These are phyloP conservation scores for Botryotinia calthae DNA, from an alignment of 2,329 filamentous ascomycete species.

Conservation along the genomic window DNA sequence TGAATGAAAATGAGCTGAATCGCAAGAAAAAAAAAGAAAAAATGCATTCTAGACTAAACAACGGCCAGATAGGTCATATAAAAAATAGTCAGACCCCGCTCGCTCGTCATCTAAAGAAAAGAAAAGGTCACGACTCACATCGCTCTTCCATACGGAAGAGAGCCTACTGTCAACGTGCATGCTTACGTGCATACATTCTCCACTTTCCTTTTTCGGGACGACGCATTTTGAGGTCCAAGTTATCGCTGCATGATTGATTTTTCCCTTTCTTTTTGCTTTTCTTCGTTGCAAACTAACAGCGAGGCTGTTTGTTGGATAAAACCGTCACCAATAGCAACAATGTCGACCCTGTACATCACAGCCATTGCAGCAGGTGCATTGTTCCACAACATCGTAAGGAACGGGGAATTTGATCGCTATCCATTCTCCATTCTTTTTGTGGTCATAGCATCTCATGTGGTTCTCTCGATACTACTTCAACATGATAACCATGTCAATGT, in stretches of 20 bases:
- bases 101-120: background rate
- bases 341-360: background rate
- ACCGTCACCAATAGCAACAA: background rate
- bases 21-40: background rate
- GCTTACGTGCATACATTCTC: background rate
- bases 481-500: background rate
- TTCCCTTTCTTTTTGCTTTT: background rate
- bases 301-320: background rate
- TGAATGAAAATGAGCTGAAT: background rate
- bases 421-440: background rate
- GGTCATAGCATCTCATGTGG: background rate
- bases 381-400: background rate
- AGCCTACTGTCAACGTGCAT: background rate
- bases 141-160: background rate
- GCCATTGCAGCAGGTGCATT: background rate
- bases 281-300: background rate
- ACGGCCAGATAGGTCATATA: background rate
- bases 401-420: conserved; percentile 2
- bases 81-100: background rate
- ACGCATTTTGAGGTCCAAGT: no score
- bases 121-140: background rate
- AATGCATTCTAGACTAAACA: background rate
- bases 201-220: background rate
- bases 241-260: background rate
- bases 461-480: background rate